Conservation (phyloP, 2,329 filamentous ascomycete species). For the Thermothelomyces thermophilus region DNA sequence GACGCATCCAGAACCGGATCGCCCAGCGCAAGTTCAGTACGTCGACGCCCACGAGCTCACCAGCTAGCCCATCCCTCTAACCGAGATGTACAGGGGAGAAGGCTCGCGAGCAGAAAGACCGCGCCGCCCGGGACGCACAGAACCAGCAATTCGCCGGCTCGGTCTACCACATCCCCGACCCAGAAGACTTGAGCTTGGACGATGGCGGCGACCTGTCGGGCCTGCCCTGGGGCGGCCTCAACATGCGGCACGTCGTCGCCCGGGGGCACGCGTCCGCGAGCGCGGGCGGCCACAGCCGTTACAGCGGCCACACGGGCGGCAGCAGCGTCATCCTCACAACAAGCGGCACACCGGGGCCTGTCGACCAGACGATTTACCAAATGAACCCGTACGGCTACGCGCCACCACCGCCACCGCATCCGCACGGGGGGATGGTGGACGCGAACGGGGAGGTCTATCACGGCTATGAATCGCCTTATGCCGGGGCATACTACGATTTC, state of each 20-base stretch:
- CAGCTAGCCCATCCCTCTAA: constrained; percentile 2
- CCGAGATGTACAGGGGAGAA: constrained; percentile 54
- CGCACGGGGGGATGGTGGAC: neutral
- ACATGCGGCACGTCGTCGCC: constrained; percentile 48
- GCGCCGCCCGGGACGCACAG: constrained; percentile 53
- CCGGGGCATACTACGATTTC: constrained; percentile 10
- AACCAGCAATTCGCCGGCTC: constrained; percentile 59
- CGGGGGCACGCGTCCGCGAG: constrained; percentile 38
- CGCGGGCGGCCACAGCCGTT: constrained; percentile 12
- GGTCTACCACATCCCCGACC: constrained; percentile 55
- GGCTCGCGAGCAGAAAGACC: constrained; percentile 60
- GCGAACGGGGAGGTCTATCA: constrained; percentile 1
- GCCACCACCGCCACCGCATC: neutral
- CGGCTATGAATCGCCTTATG: constrained; percentile 7
- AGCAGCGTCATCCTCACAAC: neutral
- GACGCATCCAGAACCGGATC: constrained; percentile 69
- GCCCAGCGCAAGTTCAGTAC: constrained; percentile 71
- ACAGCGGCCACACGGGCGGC: constrained; percentile 11
- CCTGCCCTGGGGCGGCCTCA: constrained; percentile 66
- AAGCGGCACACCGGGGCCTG: neutral
- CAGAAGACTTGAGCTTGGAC: constrained; percentile 47
- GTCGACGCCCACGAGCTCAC: constrained; percentile 27
- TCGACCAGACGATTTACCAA: constrained; percentile 11
- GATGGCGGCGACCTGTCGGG: constrained; percentile 48
- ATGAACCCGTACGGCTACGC: constrained; percentile 17